phyloP scores from a whole-genome alignment of 768 basidiomycete species.

The Cyclocybe aegerita region DNA sequence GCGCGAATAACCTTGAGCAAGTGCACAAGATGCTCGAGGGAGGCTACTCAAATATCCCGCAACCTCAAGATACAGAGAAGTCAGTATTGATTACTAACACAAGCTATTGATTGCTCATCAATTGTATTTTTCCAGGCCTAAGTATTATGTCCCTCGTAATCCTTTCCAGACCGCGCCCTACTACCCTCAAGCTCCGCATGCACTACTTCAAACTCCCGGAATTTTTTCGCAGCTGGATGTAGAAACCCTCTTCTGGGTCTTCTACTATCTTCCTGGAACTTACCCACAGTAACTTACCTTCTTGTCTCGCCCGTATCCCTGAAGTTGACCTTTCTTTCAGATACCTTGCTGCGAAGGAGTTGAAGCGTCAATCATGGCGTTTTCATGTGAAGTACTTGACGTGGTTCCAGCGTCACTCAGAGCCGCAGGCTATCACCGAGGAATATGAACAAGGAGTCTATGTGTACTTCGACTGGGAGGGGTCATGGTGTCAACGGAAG shows the following conservation, averaged over 20 bases:
- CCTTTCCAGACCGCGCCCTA: constrained; percentile 89
- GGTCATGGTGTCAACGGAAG: constrained; percentile 97
- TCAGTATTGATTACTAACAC: constrained; percentile 31
- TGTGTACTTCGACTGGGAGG: constrained; percentile 99
- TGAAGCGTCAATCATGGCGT: constrained; percentile 97
- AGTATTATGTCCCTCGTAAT: constrained; percentile 94
- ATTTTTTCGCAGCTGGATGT: constrained; percentile 92
- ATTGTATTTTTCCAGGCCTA: constrained; percentile 59
- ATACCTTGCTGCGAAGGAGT: constrained; percentile 93
- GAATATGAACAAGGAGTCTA: constrained; percentile 99
- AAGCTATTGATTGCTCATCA: constrained; percentile 1
- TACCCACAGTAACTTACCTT: constrained; percentile 83
- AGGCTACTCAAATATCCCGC: constrained; percentile 85
- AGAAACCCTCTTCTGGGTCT: constrained; percentile 97
- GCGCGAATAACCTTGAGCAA: constrained; percentile 84
- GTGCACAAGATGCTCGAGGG: constrained; percentile 93
- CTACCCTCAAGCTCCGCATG: constrained; percentile 88
- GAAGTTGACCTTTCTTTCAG: constrained; percentile 35
- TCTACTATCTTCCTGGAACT: constrained; percentile 96
- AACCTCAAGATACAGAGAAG: constrained; percentile 96
- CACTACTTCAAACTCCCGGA: constrained; percentile 75
- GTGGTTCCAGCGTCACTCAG: constrained; percentile 99
- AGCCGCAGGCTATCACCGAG: constrained; percentile 97
- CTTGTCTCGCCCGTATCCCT: background rate
- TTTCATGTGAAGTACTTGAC: constrained; percentile 99